Evolutionary conservation across 352 stramenopile species (phyloP), one percentile per base, ranked within the genome.

Genomic region (Phytophthora fragariaefolia): DNA sequence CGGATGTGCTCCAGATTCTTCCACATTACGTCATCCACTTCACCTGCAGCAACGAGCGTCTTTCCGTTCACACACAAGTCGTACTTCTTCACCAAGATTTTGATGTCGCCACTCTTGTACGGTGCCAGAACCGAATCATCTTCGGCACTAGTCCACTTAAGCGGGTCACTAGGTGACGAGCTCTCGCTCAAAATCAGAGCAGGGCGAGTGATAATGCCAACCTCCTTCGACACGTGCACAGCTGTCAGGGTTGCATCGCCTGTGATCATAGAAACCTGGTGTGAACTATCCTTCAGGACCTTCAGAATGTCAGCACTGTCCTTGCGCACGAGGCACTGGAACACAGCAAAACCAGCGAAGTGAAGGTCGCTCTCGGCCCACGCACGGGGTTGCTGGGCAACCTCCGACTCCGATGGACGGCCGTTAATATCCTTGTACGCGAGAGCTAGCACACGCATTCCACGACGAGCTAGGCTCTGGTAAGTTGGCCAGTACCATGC

Each of bases 211-310:
- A 99, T 77, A 51, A 99, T 99, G 34, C 90, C 90, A 2, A 99
- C 96, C 66, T 99, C 88, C 59, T 92, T 89, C 7, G 97, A 98
- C 22, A 99, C 98, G 62, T 99, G 94, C 26, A 96, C 92, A 32
- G 98, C 98, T 36, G 98, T 99, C 26, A 99, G 83, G 9, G 97
- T 92, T 32, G 93, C 92, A 77, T 99, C 98, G 55, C 98, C 98
- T 12, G 98, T 99, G 69, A 99, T 99, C 96, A 99, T 99, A 20
- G 96, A 95, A 12, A 98, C 88, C n/a, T 84, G 61, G 72, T 99
- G 96, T 17, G 88, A 92, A 63, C 91, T 98, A 23, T 89, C 86
- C 52, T 88, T 84, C 32, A 99, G 74, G 58, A 98, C 89, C 64
- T 95, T 85, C 32, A 99, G 79, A 34, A 99, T 97, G 6, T 95